Base-by-base conservation (phyloP, 208 protist species). In the Trichomonas vaginalis region DNA sequence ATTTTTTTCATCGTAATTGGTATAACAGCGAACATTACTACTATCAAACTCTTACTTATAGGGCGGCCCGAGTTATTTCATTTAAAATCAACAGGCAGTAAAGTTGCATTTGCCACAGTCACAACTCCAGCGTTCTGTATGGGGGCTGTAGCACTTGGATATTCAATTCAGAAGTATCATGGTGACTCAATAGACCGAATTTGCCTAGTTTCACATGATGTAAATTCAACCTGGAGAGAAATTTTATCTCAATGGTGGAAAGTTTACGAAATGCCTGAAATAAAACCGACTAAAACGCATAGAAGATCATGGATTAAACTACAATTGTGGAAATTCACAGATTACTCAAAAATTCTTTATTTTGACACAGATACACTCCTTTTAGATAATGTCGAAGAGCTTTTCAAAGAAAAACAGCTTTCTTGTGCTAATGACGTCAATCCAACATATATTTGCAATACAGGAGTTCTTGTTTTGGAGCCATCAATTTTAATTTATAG, bases 331-430 rank as follows among this genome's bases (percentile, higher is more conserved):
- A 37, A 48, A 45, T 37, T 48, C 14, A 48, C 42, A 35, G 40
- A 90, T n/a, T 90, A 90, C 48, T 27, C 35, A 46, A 90, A 90
- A 90, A 48, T 90, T 46, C n/a, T 90, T 90, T 90, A 90, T 48
- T 48, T 90, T 48, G 82, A 90, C 21, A 35, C 82, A n/a, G 82
- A 90, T 90, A 90, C 42, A 14, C 10, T 90, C 0, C 9, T 90
- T 46, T 21, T 90, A 2, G 15, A 32, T n/a, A 8, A 27, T 21
- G 4, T 90, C 9, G 82, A 90, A 45, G 42, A 90, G n/a, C 42
- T 90, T n/a, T 90, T 90, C 32, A 48, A 46, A 0, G 46, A 90
- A n/a, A 0, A 0, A 48, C 40, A 90, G 32, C 21, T 90, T 8
- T 90, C 82, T 23, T 90, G 82, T 32, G 82, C 32, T 23, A 27